Conservation (phyloP, 2,329 filamentous ascomycete species). For the Colletotrichum endophyticum region DNA sequence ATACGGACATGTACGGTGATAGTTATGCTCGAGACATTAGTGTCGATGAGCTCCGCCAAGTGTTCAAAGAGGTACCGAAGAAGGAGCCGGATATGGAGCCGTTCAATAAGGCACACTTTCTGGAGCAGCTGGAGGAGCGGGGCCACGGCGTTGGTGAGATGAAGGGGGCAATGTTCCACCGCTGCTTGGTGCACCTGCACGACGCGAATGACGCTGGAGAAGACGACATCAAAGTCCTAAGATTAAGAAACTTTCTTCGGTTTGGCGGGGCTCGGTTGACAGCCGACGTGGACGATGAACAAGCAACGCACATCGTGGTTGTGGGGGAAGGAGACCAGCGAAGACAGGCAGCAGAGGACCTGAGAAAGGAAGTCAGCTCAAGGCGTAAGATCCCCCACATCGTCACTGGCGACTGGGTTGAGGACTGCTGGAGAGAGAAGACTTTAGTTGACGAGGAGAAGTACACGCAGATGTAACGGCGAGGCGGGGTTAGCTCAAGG, state of each 20-base stretch:
- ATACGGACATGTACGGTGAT: slow-evolving; percentile 80
- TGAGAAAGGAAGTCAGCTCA: slow-evolving; percentile 37
- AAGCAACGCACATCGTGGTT: slow-evolving; percentile 76
- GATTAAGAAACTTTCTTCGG: slow-evolving; percentile 59
- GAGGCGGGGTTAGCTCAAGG: neutral
- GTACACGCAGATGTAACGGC: slow-evolving; percentile 40
- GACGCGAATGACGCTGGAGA: slow-evolving; percentile 25
- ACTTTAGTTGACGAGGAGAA: slow-evolving; percentile 82
- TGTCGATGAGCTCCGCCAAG: slow-evolving; percentile 63
- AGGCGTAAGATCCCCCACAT: slow-evolving; percentile 66
- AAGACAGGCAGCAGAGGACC: slow-evolving; percentile 38
- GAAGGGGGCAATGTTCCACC: slow-evolving; percentile 57
- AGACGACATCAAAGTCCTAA: slow-evolving; percentile 30
- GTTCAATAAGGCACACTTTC: slow-evolving; percentile 52
- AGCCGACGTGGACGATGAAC: slow-evolving; percentile 52
- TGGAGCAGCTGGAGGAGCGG: slow-evolving; percentile 60
- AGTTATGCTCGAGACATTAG: slow-evolving; percentile 78
- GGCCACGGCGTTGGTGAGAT: slow-evolving; percentile 58
- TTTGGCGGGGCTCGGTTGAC: slow-evolving; percentile 73
- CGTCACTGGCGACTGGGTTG: slow-evolving; percentile 75
- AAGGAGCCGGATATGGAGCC: slow-evolving; percentile 39
- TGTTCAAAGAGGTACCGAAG: slow-evolving; percentile 57
- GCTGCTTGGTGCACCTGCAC: slow-evolving; percentile 47
- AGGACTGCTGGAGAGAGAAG: slow-evolving; percentile 78
- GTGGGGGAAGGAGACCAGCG: slow-evolving; percentile 42